Base-by-base conservation (phyloP, 495 filamentous ascomycete species). In the Tuber brumale region DNA sequence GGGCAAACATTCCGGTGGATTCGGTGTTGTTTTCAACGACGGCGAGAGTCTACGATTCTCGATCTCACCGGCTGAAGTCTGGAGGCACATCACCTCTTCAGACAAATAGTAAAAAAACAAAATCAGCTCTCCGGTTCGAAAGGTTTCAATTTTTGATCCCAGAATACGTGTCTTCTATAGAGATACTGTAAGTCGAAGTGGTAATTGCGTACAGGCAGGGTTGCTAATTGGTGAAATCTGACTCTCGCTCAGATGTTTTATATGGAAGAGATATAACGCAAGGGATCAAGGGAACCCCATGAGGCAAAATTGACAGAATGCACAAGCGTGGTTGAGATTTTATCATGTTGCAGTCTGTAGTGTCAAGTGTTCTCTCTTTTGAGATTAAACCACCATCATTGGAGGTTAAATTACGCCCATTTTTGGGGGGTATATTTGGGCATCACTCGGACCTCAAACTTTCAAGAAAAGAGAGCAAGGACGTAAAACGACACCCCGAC, bases 1-100 rank as follows among this genome's bases (percentile, higher is more conserved):
- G 14, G 27, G n/a, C 51, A 61, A 61, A 61, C 51, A 31, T 61
- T 61, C 51, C 51, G n/a, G 51, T 61, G 51, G 51, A 61, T 61
- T n/a, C 12, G n/a, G 51, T 27, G 51, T 16, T 31, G 51, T 16
- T 61, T 61, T 16, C 51, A 61, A n/a, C 51, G 51, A 61, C 51
- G 51, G 51, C 51, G n/a, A 16, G n/a, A 10, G n/a, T 31, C 16
- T 61, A 61, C 51, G n/a, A 61, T 31, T 27, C n/a, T 31, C 12
- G n/a, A 61, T 31, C n/a, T 31, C 51, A 61, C 51, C 51, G 51
- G n/a, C 51, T 8, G n/a, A 27, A 27, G 51, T 27, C 27, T 57
- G 51, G n/a, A 14, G 51, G 3, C 10, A 31, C 46, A 31, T 3
- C 51, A 61, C 27, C 10, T 61, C 51, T 61, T n/a, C 10, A 31